phyloP scores from a whole-genome alignment of 345 rosid species.

The Populus pruinosa region DNA sequence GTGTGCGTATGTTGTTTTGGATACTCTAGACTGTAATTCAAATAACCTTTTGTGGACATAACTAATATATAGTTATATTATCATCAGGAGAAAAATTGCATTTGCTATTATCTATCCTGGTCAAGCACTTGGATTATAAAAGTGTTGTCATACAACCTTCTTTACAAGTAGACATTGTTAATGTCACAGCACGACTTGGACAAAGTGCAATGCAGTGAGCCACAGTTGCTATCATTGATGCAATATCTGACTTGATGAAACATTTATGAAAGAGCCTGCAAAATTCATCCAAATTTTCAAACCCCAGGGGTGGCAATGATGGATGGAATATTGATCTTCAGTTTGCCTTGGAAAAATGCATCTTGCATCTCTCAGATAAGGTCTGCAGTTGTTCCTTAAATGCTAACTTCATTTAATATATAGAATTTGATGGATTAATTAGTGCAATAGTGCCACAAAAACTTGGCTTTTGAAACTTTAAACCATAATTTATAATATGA shows the following conservation, averaged over 20 bases:
- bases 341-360: conserved; percentile 54
- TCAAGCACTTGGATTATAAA: conserved; percentile 95
- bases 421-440: too few relatives aligned
- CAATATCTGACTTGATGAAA: conserved; percentile 70
- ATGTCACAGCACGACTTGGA: conserved; percentile 55
- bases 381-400: conserved; percentile 27
- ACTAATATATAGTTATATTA: conserved; percentile 15
- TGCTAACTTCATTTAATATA: too few relatives aligned
- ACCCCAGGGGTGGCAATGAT: conserved; percentile 30
- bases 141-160: conserved; percentile 57
- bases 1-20: background rate
- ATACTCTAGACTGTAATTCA: background rate
- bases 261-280: conserved; percentile 79
- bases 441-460: too few relatives aligned
- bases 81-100: conserved; percentile 71
- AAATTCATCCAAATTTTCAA: conserved; percentile 48
- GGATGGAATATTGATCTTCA: conserved; percentile 56
- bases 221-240: conserved; percentile 57
- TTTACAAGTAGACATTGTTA: conserved; percentile 57
- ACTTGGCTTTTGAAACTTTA: too few relatives aligned
- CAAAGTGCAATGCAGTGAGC: conserved; percentile 60
- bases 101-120: conserved; percentile 58
- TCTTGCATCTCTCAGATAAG: conserved; percentile 63
- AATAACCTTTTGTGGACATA: conserved; percentile 5
- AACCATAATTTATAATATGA: too few relatives aligned